Evolutionary conservation across 2,329 filamentous ascomycete genomes (phyloP), one percentile per base, ranked within the genome.

Genomic region (Fusarium pininemorale): DNA sequence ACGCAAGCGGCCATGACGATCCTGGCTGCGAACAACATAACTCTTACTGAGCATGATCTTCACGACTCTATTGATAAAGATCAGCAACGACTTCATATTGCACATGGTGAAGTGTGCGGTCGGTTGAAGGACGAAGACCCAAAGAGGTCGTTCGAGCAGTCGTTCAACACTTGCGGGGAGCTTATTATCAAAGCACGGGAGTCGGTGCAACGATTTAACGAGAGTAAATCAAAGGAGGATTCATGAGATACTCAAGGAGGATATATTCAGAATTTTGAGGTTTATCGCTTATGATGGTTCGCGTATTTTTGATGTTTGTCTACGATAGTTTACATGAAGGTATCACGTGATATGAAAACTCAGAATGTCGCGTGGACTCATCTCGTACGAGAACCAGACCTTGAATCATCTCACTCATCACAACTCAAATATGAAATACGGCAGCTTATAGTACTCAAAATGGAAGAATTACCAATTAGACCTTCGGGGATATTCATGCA

Each of bases 401-500:
- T 11, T n/a, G 12, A 6, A 28, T 35, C 26, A 57, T 35, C 44
- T 39, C 22, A 57, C 22, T 32, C 39, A n/a, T 10, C 24, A 12
- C 20, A 16, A 6, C 11, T 24, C 12, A 26, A 32, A 7, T 1
- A 70, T 70, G 67, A 7, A 4, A 11, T 1, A 16, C 6, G 0
- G 0, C 7, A 16, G 9, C 0, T 54, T 54, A 45, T 65, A 70
- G 45, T 9, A 54, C 4, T 7, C 0, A n/a, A 15, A n/a, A 81
- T 82, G 79, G 76, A 79, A 32, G 70, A 78, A 37, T 58, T 78
- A 5, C 51, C 42, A 7, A 74, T 74, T 0, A 48, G 58, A 32
- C 85, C 85, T 0, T 77, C 79, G 0, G 85, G 85, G 9, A 75
- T 87, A 12, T 77, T 83, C 32, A 85, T 85, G 83, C 82, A 88